Conservation (phyloP, 2,329 filamentous ascomycete species). For the Pseudofabraea citricarpa region DNA sequence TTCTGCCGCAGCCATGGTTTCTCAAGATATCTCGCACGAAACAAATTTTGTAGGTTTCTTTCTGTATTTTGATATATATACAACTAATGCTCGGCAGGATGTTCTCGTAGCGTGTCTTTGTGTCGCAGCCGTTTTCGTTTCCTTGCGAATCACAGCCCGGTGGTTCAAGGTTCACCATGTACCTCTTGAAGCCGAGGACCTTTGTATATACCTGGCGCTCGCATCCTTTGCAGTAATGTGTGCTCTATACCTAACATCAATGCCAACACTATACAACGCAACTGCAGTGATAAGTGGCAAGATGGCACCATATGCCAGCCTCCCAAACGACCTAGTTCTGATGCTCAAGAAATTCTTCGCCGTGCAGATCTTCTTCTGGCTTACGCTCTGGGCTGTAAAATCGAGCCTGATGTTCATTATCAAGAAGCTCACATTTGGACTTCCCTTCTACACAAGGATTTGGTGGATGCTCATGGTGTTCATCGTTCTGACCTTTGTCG, state of each 20-base stretch:
- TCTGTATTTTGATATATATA: background rate
- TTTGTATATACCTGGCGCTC: constrained; percentile 9
- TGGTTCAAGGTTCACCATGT: constrained; percentile 8
- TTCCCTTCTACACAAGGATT: constrained; percentile 27
- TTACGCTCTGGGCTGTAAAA: constrained; percentile 35
- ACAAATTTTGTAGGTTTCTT: constrained; percentile 3
- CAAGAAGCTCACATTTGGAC: constrained; percentile 29
- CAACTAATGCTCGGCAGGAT: too few species aligned
- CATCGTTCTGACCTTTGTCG: constrained; percentile 26
- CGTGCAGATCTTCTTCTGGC: constrained; percentile 33
- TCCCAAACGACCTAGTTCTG: constrained; percentile 26
- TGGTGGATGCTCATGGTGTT: constrained; percentile 33
- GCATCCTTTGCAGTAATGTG: constrained; percentile 25
- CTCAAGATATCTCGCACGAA: constrained; percentile 6
- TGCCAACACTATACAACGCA: background rate
- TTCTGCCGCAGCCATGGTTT: constrained; percentile 4
- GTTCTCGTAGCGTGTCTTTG: constrained; percentile 11
- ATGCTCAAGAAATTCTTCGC: constrained; percentile 34
- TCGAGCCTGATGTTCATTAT: constrained; percentile 34
- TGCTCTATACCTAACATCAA: constrained; percentile 26
- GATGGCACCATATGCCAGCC: constrained; percentile 21
- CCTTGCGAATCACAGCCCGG: constrained; percentile 8
- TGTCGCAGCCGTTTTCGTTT: constrained; percentile 7
- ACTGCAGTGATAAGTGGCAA: constrained; percentile 8
- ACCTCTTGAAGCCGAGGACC: constrained; percentile 10